A percentile compares a stretch with the other conserved stretches of the same genome.
Evolutionary conservation across 2,329 filamentous ascomycete species (phyloP).

Genomic region (Metarhizium anisopliae): DNA sequence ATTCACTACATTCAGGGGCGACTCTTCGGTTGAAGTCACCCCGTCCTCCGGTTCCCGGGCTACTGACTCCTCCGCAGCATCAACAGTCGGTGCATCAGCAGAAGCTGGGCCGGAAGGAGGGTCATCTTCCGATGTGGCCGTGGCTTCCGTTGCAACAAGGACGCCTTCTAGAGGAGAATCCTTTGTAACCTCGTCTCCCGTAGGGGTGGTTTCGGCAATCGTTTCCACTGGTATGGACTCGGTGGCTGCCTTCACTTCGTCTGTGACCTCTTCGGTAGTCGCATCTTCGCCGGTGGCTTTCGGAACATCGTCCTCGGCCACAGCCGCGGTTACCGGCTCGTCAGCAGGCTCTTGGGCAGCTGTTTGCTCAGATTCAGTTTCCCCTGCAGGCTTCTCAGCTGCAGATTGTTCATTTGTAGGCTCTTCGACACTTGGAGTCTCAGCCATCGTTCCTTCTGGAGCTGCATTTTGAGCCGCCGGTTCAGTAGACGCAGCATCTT

Average conservation of each 20-base stretch:
- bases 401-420: background rate
- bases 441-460: background rate
- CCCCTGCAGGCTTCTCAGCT: background rate
- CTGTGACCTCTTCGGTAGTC: background rate
- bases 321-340: background rate
- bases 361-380: background rate
- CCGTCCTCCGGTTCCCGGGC: background rate
- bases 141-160: background rate
- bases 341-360: background rate
- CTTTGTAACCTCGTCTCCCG: background rate
- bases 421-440: too few relatives aligned
- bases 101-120: background rate
- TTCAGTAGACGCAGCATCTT: background rate
- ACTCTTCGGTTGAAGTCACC: background rate
- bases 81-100: background rate
- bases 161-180: background rate
- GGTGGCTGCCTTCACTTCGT: background rate
- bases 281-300: background rate
- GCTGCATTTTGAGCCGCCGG: background rate
- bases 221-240: background rate
- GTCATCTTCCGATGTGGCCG: background rate
- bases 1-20: background rate
- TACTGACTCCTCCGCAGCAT: background rate
- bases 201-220: background rate
- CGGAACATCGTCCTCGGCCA: background rate